Base-by-base conservation (phyloP, 1,139 yeast species). In the Arxiozyma telluris region DNA sequence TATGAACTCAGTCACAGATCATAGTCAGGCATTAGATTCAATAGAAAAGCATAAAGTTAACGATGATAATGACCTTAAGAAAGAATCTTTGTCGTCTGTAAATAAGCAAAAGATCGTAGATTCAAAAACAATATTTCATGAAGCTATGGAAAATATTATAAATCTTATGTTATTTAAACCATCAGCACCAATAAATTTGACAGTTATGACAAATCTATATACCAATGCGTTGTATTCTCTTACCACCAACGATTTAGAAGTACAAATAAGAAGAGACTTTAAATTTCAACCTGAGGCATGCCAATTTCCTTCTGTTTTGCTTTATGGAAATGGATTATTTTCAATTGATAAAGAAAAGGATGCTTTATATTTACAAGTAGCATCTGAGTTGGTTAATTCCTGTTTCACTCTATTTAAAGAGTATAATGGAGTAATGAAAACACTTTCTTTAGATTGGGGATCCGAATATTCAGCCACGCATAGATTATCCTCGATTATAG, bases 221-320 rank as follows among this genome's bases (percentile, higher is more conserved):
- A 46, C 54, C 23, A 54, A 55, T 44, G 46, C 56, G 17, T 56
- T 57, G 17, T 58, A 52, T 43, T 58, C 60, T 11, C 64, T 66
- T 15, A 57, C 65, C 1, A 58, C 59, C 17, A 62, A 65, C 46
- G 64, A 61, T 39, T 49, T 62, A 12, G 58, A 60, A 23, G 63
- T 68, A 3, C 58, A 63, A 41, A 50, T 68, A 27, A 55, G 59
- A 30, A 70, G 68, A 50, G 58, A 64, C 5, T 60, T 64, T 44
- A 69, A 67, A 49, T 68, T 69, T 65, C 82, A 79, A 59, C 87
- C 84, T 62, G 74, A 84, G 59, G 79, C 86, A 11, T 87, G 95
- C 64, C 84, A 83, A 64, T 76, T 84, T 50, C 93, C 90, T 41
- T 88, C 91, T 1, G 80, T 84, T 73, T 77, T 83, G 61, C 85